These are phyloP conservation scores for Acacia acuminata DNA, from an alignment of 306 rosid species.

Conservation along the genomic window DNA sequence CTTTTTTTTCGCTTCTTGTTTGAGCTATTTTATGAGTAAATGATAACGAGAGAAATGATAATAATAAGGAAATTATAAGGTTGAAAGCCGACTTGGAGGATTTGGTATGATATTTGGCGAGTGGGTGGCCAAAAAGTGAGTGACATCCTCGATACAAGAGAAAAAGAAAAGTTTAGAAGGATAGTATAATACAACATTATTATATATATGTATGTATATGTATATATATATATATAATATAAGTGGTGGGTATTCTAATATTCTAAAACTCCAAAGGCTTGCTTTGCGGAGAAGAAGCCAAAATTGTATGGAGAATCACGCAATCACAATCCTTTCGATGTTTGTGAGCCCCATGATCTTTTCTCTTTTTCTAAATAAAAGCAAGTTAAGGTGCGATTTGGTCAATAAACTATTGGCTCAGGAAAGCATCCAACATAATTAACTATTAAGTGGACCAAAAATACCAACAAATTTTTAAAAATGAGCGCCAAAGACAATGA, in stretches of 20 bases:
- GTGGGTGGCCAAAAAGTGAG: slow-evolving; percentile 13
- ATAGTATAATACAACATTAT: neutral
- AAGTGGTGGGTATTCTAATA: neutral
- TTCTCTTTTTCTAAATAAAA: neutral
- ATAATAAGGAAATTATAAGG: slow-evolving; percentile 29
- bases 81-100: slow-evolving; percentile 34
- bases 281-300: slow-evolving; percentile 48
- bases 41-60: neutral
- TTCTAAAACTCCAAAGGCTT: slow-evolving; percentile 37
- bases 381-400: neutral
- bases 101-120: slow-evolving; percentile 20
- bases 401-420: too few relatives aligned
- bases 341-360: neutral
- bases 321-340: neutral
- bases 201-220: too few relatives aligned
- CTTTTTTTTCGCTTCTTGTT: too few relatives aligned
- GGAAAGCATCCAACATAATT: too few relatives aligned
- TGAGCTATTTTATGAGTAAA: too few relatives aligned
- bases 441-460: too few relatives aligned
- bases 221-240: too few relatives aligned
- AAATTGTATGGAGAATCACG: neutral
- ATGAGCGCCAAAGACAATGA: too few relatives aligned
- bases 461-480: too few relatives aligned
- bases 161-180: neutral
- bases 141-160: slow-evolving; percentile 22